phyloP scores from a whole-genome alignment of 2,329 filamentous ascomycete genomes.

The Alternaria sp. region DNA sequence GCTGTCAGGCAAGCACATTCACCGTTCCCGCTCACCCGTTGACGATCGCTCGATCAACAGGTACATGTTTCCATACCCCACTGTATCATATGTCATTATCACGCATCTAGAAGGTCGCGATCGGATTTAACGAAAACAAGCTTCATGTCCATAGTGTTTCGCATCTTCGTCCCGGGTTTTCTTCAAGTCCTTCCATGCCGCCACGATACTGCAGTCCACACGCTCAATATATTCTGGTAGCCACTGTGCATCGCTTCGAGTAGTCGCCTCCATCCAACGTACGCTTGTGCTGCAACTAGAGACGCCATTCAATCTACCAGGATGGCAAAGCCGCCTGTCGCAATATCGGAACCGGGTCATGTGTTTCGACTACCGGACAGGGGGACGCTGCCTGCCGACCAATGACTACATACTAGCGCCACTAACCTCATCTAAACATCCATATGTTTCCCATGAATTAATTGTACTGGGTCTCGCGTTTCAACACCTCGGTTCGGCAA shows the following conservation, averaged over 20 bases:
- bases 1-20: background rate
- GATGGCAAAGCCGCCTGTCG: background rate
- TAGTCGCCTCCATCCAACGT: background rate
- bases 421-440: slow-evolving; percentile 16
- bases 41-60: slow-evolving; percentile 11
- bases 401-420: slow-evolving; percentile 7
- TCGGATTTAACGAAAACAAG: slow-evolving; percentile 15
- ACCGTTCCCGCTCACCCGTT: background rate
- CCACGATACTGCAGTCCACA: background rate
- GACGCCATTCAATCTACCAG: slow-evolving; percentile 3
- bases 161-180: background rate
- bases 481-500: slow-evolving; percentile 16
- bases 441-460: slow-evolving; percentile 21
- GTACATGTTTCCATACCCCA: slow-evolving; percentile 21
- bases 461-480: slow-evolving; percentile 13
- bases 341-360: slow-evolving; percentile 22
- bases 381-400: background rate
- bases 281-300: background rate
- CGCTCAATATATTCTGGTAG: background rate
- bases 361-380: slow-evolving; percentile 22
- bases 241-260: background rate
- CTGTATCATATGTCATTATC: slow-evolving; percentile 38
- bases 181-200: background rate
- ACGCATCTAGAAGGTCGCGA: slow-evolving; percentile 21
- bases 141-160: slow-evolving; percentile 1